Percentiles rank a stretch among this genome's conserved stretches.
Conservation (phyloP, 2,329 filamentous ascomycete species). For the Penicillium sp. region DNA sequence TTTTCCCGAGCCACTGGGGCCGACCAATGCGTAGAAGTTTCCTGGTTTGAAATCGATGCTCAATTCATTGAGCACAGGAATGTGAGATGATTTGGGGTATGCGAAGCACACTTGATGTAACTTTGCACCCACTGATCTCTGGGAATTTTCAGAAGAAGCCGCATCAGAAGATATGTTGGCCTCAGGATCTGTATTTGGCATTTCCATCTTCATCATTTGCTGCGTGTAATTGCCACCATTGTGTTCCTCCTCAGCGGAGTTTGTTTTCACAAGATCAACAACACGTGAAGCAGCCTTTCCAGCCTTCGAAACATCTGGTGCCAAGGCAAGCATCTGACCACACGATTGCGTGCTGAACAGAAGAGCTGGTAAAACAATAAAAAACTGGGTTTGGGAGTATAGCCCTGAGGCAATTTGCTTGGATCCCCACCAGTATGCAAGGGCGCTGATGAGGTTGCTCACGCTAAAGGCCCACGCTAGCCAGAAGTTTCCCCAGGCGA, state of each 20-base stretch:
- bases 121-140: too few species aligned
- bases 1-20: slow-evolving; percentile 66
- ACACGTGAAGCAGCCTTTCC: slow-evolving; percentile 60
- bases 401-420: slow-evolving; percentile 65
- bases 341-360: slow-evolving; percentile 71
- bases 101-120: neutral
- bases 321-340: slow-evolving; percentile 72
- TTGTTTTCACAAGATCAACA: slow-evolving; percentile 22
- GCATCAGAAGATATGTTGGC: too few species aligned
- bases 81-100: neutral
- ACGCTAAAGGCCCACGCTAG: slow-evolving; percentile 44
- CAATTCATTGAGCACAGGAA: slow-evolving; percentile 34
- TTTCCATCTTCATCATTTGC: too few species aligned
- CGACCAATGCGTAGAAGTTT: slow-evolving; percentile 64
- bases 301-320: slow-evolving; percentile 69
- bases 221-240: too few species aligned
- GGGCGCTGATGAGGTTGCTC: slow-evolving; percentile 68
- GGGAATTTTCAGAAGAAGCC: too few species aligned
- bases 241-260: neutral
- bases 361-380: slow-evolving; percentile 69
- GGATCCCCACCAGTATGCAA: slow-evolving; percentile 78
- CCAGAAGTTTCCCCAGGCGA: slow-evolving; percentile 47
- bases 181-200: too few species aligned
- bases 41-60: slow-evolving; percentile 53
- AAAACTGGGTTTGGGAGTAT: slow-evolving; percentile 66